Base-by-base conservation (phyloP, 2,329 filamentous ascomycete genomes). In the Dothistroma pini region DNA sequence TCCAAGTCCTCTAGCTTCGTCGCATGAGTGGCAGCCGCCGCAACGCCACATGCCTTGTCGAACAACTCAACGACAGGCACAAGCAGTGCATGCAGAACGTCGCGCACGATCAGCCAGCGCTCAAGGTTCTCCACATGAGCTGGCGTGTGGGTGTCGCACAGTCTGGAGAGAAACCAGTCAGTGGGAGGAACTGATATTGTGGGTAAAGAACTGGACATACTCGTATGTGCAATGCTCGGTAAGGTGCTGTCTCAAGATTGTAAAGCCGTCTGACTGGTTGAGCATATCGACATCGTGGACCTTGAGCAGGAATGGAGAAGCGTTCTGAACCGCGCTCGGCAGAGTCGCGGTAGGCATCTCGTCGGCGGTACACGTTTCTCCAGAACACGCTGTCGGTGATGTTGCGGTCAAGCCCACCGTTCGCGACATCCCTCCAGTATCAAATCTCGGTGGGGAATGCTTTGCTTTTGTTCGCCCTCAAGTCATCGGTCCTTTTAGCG, bases 51-150 rank as follows among this genome's bases (percentile, higher is more conserved):
- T n/a, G 84, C 82, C 64, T 82, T 81, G 61, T 79, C 77, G 72
- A 82, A 83, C 57, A 86, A 78, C 62, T 83, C 77, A 35, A 84
- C 81, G 9, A 86, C 74, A n/a, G 84, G 84, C 54, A 84, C 80
- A 56, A 85, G 77, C 14, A 86, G 76, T 35, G 83, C 83, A 66
- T 86, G 83, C 57, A 85, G 80, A 57, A 86, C 79, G 62, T 86
- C 83, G 68, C 84, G 83, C 65, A 85, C 82, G 21, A 85, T 76
- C 14, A 82, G 72, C 76, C 77, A 81, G 58, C 74, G 73, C 47
- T 76, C 72, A 35, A 72, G 69, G 21, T 75, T 69, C 19, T 74
- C 68, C 2, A 59, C 21, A 32, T 73, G 69, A 58, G 71, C 73
- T 56, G 70, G 64, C 10, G 69, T 61, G 63, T 82, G 80, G 14